Evolutionary conservation across 1,284 basidiomycete species (phyloP), one percentile per base, ranked within the genome.

Genomic region (Ceratobasidium sp.): DNA sequence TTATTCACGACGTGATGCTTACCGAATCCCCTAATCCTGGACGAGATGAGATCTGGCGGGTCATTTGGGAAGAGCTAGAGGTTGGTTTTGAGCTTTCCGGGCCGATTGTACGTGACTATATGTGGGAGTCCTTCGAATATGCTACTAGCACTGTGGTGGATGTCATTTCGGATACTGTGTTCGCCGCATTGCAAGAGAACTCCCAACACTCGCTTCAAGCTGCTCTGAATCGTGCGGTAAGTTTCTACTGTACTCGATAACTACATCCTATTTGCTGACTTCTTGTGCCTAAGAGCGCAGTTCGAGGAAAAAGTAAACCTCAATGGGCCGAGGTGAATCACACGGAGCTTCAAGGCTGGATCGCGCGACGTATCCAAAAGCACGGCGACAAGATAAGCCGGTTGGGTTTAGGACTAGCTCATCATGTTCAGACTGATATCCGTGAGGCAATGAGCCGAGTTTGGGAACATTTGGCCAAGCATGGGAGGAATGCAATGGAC

Each of bases 61-160:
- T 76, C 7, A 56, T 76, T 44, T 76, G 73, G 73, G 73, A 76
- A 56, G 73, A 76, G 40, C 58, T 66, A 10, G 63, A 58, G 23
- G 46, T 58, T 28, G 73, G 73, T 9, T 76, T 76, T 67, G 61
- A 76, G 44, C 55, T 42, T 18, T 76, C 73, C 26, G 26, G 73
- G 20, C 73, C 73, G 44, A 42, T 76, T 23, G 73, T 76, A 23
- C 61, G 73, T 33, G 73, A 76, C 26, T 67, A 76, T 39, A 76
- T 75, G 72, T 75, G 72, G 72, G 61, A 66, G 15, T 51, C 61
- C 23, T 75, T 75, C 42, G 60, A 75, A 20, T 75, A 75, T 56
- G 72, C 72, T 6, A 75, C 72, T 15, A 66, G 55, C 44, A 66
- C 72, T n/a, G 49, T 75, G 28, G 72, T 75, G 23, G 60, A 75